Base-by-base conservation (phyloP, 345 rosid genomes). In the Sisymbrium altissimum region DNA sequence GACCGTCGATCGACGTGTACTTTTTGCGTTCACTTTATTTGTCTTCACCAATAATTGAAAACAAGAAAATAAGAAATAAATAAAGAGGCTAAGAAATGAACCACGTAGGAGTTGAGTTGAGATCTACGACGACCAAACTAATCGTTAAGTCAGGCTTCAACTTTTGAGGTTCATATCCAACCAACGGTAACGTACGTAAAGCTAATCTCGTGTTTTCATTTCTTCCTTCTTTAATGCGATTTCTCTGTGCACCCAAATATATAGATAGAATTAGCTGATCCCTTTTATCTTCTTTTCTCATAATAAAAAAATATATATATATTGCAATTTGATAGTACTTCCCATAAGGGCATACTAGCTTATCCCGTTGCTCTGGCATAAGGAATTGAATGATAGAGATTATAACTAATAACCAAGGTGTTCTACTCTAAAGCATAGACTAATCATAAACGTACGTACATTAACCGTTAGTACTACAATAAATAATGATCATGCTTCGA, bases 141-240 rank as follows among this genome's bases (percentile, higher is more conserved):
- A 53, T 53, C 33, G 60, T 62, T 53, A 69, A 39, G 74, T 68
- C 44, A 48, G 54, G 9, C 19, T 53, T 54, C 36, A 72, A 69
- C 3, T 33, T 83, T 48, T 70, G 90, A 84, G 97, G 92, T 45
- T 77, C 86, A 69, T 25, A 85, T 70, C 19, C 75, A 1, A 71
- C 87, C 97, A 86, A 65, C 91, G 55, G 10, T 66, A 44, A 65
- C 71, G 64, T 63, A 65, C 71, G 64, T 63, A 36, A 63, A 25
- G 40, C 71, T 63, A 64, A 70, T 63, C 76, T 76, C 80, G 61
- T 77, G 72, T 65, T 70, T 53, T 11, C 46, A 39, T 71, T 64
- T 64, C 58, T 64, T 64, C 66, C 52, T 68, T 32, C 61, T 70
- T 76, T 48, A 71, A 77, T 77, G 80, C 72, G 14, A 39, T 41